Evolutionary conservation across 345 rosid species (phyloP).

Genomic region (Linum tenue): DNA sequence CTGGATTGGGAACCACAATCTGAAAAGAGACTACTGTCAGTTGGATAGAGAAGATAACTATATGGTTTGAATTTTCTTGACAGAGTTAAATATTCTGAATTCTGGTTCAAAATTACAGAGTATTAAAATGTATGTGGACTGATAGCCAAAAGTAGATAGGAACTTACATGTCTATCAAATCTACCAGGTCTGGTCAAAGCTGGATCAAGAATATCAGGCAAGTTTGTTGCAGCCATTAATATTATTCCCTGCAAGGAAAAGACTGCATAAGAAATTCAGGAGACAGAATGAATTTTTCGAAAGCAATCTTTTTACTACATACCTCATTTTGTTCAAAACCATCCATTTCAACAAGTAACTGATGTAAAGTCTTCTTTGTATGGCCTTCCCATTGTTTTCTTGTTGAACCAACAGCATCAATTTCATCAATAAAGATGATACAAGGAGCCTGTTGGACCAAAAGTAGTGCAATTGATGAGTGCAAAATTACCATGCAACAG

Average conservation of each 20-base stretch:
- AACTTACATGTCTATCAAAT: constrained; percentile 94
- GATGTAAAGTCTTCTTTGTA: constrained; percentile 98
- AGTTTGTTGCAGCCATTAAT: constrained; percentile 97
- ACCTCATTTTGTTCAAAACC: constrained; percentile 99
- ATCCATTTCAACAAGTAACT: constrained; percentile 97
- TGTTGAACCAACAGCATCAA: constrained; percentile 95
- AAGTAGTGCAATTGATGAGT: constrained; percentile 2
- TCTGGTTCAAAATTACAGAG: too few relatives aligned
- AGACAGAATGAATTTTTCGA: not conserved
- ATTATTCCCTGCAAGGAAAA: constrained; percentile 67
- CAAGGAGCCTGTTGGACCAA: constrained; percentile 72
- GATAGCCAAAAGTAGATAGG: not conserved
- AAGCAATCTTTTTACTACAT: constrained; percentile 10
- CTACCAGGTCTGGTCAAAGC: constrained; percentile 99
- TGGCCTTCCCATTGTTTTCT: constrained; percentile 99
- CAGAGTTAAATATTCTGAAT: too few relatives aligned
- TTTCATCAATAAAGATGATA: constrained; percentile 95
- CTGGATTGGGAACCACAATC: constrained; percentile 97
- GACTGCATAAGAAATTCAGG: constrained; percentile 9
- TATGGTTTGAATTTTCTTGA: not conserved
- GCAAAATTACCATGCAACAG: not conserved
- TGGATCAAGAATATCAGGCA: constrained; percentile 98
- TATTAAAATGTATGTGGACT: too few relatives aligned
- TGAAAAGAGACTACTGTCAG: constrained; percentile 30
- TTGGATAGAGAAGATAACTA: not conserved